A percentile compares a stretch with the other conserved stretches of the same genome.
These are phyloP conservation scores for Athelia psychrophila DNA, from an alignment of 1,284 basidiomycete species.

Conservation along the genomic window DNA sequence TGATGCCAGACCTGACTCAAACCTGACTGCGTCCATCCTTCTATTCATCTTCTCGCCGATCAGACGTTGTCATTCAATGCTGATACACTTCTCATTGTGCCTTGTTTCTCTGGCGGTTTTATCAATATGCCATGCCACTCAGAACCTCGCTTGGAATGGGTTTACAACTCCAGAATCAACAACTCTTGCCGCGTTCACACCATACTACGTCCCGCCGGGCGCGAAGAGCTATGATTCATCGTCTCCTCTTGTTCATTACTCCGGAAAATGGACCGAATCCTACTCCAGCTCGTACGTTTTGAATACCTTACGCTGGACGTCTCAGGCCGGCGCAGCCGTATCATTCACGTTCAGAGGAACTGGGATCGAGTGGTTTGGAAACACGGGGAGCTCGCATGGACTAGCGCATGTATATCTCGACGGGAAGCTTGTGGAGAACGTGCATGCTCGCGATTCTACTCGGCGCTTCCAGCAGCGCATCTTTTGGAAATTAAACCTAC, in stretches of 20 bases:
- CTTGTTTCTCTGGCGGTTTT: not conserved
- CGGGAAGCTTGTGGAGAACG: slow-evolving; percentile 37
- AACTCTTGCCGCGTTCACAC: slow-evolving; percentile 45
- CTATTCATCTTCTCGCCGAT: slow-evolving; percentile 7
- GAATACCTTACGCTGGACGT: slow-evolving; percentile 50
- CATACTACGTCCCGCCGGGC: slow-evolving; percentile 72
- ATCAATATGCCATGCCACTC: slow-evolving; percentile 9
- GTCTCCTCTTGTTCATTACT: slow-evolving; percentile 60
- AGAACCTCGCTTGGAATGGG: slow-evolving; percentile 65
- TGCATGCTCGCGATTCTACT: slow-evolving; percentile 45
- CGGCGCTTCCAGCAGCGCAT: slow-evolving; percentile 56
- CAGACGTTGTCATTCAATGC: not conserved
- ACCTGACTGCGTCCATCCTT: slow-evolving; percentile 5
- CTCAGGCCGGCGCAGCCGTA: slow-evolving; percentile 46
- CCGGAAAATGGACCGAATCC: slow-evolving; percentile 53
- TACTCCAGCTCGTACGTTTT: slow-evolving; percentile 49
- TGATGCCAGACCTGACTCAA: no score
- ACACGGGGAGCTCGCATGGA: slow-evolving; percentile 51
- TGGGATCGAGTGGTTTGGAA: slow-evolving; percentile 77
- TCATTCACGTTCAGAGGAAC: slow-evolving; percentile 64
- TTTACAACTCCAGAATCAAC: slow-evolving; percentile 50
- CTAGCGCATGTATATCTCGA: slow-evolving; percentile 58
- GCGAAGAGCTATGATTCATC: slow-evolving; percentile 66
- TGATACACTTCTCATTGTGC: slow-evolving; percentile 2
- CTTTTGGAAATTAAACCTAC: slow-evolving; percentile 58